Percentiles rank a stretch among this genome's conserved stretches.
phyloP scores from a whole-genome alignment of 306 rosid genomes.

The Malus sieversii region DNA sequence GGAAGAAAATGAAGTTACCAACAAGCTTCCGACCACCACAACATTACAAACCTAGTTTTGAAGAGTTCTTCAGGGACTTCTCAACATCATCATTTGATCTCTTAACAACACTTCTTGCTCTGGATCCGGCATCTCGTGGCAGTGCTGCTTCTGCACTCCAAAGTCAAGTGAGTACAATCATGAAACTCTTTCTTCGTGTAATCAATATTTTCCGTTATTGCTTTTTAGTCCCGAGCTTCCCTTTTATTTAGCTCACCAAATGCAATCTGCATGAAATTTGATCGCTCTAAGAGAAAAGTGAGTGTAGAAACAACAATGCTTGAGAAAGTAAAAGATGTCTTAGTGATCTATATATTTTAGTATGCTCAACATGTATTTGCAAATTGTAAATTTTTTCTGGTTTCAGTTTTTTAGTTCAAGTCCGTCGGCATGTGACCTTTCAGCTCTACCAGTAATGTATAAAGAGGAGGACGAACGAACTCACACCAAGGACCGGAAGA shows the following conservation, averaged over 20 bases:
- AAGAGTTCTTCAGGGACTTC: conserved; percentile 30
- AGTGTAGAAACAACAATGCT: not conserved
- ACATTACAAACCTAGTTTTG: conserved; percentile 30
- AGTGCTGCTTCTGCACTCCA: conserved; percentile 34
- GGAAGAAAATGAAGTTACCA: conserved; percentile 45
- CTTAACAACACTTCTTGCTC: conserved; percentile 36
- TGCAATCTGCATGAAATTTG: not conserved
- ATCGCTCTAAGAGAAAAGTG: not conserved
- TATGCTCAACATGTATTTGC: not conserved
- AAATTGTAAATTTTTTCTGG: conserved; percentile 6
- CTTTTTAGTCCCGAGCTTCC: not conserved
- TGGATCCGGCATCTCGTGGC: conserved; percentile 41
- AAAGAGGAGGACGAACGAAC: conserved; percentile 17
- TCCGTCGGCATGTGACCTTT: conserved; percentile 36
- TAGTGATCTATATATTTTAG: not conserved
- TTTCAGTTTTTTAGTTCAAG: conserved; percentile 35
- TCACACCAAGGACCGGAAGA: conserved; percentile 15
- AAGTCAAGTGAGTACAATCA: conserved; percentile 25
- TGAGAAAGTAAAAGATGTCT: not conserved
- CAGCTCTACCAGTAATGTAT: conserved; percentile 24
- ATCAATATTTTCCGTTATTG: not conserved
- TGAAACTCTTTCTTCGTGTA: not conserved
- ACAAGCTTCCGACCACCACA: conserved; percentile 45
- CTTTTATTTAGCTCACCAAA: not conserved
- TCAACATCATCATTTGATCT: conserved; percentile 34